Percentiles rank a stretch among this genome's conserved stretches.
These are phyloP conservation scores for Lachnum nothofagi DNA, from an alignment of 2,329 filamentous ascomycete genomes.

Conservation along the genomic window DNA sequence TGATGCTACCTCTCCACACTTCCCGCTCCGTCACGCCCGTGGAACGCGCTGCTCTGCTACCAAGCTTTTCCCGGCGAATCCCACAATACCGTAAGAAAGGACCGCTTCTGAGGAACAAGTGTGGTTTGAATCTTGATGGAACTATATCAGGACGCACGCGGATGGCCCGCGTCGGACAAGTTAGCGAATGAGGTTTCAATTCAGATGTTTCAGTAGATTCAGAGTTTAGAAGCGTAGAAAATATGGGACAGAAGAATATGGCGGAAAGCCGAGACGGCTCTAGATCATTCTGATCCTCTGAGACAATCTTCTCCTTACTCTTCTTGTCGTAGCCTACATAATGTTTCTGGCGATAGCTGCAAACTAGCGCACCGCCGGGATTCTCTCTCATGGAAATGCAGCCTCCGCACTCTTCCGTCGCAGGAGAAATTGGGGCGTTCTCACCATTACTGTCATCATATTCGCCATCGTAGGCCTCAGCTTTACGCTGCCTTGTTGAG, in stretches of 20 bases:
- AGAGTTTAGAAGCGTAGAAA: neutral
- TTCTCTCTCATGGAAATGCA: constrained; percentile 15
- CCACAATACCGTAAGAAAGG: constrained; percentile 87
- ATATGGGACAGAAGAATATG: neutral
- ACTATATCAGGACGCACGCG: constrained; percentile 32
- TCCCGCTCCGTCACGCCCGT: constrained; percentile 53
- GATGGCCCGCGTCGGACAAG: constrained; percentile 33
- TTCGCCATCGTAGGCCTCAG: constrained; percentile 61
- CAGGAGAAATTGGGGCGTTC: constrained; percentile 22
- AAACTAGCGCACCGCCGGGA: no score
- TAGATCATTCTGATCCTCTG: no score
- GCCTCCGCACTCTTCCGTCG: constrained; percentile 12
- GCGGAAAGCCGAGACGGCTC: neutral
- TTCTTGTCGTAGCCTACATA: no score
- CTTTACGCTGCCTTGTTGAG: constrained; percentile 38
- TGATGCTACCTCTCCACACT: constrained; percentile 86
- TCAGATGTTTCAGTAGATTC: neutral
- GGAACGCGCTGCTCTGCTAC: constrained; percentile 34
- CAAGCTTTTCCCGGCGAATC: constrained; percentile 57
- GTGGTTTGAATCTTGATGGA: constrained; percentile 73
- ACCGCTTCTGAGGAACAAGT: constrained; percentile 81
- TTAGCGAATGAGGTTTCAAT: constrained; percentile 31
- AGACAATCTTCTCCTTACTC: no score
- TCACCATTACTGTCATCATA: constrained; percentile 59
- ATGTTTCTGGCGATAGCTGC: no score